Base-by-base conservation (phyloP, 2,329 filamentous ascomycete species). In the Aureobasidium mangrovei region DNA sequence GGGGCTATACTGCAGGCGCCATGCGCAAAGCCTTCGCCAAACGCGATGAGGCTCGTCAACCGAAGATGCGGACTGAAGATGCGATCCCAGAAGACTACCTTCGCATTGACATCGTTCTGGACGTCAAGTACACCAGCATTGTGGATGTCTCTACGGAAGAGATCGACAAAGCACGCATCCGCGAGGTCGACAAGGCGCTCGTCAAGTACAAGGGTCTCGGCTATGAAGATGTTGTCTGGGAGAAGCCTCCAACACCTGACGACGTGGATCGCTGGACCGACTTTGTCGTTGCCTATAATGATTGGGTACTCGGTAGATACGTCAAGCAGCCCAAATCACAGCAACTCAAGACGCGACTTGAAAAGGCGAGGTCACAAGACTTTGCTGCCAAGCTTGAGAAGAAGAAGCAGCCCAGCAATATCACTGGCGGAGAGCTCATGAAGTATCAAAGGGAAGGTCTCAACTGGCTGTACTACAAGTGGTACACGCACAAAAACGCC, bases 401-500 rank as follows among this genome's bases (percentile, higher is more conserved):
- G 59, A 75, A 82, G 36, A 71, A 75, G 10, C 91, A 97, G 64
- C 93, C 93, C 0, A 72, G 77, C 1, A 82, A 82, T 10, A 75
- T 97, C 6, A 80, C 80, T 32, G 83, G 87, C 35, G 90, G 91
- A 27, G 82, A 90, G 60, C 74, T 97, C 56, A 97, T 97, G 91
- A 81, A 83, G 33, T 97, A 98, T 64, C 93, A 98, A 67, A 72
- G 94, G 42, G 88, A 96, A 56, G 93, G 93, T 24, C 75, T 96
- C 49, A 96, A 97, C 63, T 98, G 93, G 91, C 79, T 98, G 2
- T 84, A 95, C 56, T 91, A 87, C 67, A 93, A 93, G 65, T 97
- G 88, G 76, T 86, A 90, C 63, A 77, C 80, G 48, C 78, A 84
- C 61, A 84, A 87, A 64, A 97, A 93, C 63, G 86, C 90, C 29